Evolutionary conservation across 1,139 yeast species (phyloP).

Genomic region (Saccharomyces hybrid): DNA sequence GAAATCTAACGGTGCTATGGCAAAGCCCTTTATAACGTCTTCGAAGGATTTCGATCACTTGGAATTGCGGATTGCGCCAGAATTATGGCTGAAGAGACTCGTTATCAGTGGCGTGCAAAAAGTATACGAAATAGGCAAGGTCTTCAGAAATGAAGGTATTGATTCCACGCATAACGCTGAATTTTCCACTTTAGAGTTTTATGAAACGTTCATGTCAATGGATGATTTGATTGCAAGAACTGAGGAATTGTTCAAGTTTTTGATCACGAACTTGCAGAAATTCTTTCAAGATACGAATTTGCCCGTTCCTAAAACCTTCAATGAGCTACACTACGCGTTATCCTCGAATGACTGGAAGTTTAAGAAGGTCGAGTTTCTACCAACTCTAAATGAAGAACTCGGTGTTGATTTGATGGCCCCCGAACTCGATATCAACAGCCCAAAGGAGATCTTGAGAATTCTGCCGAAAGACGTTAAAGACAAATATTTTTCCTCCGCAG

Average conservation of each 20-base stretch:
- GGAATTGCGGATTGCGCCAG: slow-evolving; percentile 85
- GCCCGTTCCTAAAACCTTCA: slow-evolving; percentile 12
- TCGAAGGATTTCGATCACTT: slow-evolving; percentile 40
- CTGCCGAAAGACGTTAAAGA: slow-evolving; percentile 11
- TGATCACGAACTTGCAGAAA: slow-evolving; percentile 26
- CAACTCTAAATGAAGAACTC: slow-evolving; percentile 42
- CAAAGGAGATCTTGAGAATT: slow-evolving; percentile 34
- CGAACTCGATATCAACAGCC: slow-evolving; percentile 33
- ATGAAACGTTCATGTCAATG: slow-evolving; percentile 90
- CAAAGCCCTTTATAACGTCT: slow-evolving; percentile 65
- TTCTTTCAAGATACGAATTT: slow-evolving; percentile 3
- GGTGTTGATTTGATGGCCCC: slow-evolving; percentile 31
- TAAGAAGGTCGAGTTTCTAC: slow-evolving; percentile 49
- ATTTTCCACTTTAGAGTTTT: slow-evolving; percentile 95
- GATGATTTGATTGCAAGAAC: slow-evolving; percentile 70
- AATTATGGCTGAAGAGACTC: slow-evolving; percentile 79
- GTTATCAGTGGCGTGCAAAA: slow-evolving; percentile 78
- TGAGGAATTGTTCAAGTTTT: slow-evolving; percentile 44
- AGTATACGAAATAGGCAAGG: slow-evolving; percentile 79
- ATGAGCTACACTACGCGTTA: slow-evolving; percentile 40
- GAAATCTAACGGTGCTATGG: slow-evolving; percentile 80
- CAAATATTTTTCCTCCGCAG: slow-evolving; percentile 1
- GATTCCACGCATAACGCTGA: slow-evolving; percentile 98
- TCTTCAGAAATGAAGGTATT: slow-evolving; percentile 85
- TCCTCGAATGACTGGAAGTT: slow-evolving; percentile 28